A percentile compares a stretch with the other conserved stretches of the same genome.
Evolutionary conservation across 306 rosid species (phyloP).

Genomic region (Pyrus bretschneideri): DNA sequence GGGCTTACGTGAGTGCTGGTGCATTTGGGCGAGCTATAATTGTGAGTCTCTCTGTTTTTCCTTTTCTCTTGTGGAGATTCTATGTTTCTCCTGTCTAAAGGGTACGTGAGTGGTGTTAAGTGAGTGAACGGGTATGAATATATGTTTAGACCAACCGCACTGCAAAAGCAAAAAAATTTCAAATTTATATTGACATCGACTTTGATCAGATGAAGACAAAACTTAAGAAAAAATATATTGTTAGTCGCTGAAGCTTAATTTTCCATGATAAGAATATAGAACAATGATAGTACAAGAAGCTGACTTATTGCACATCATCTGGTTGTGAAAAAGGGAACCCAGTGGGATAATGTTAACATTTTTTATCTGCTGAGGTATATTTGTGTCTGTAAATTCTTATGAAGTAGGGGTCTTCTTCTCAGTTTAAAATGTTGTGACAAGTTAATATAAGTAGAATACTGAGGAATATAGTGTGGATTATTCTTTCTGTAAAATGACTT

Average conservation of each 20-base stretch:
- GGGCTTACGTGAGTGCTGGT: conserved; percentile 99
- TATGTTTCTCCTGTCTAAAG: background rate
- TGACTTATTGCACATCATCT: background rate
- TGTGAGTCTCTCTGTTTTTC: conserved; percentile 42
- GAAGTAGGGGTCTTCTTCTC: background rate
- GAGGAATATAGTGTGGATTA: background rate
- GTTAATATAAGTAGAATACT: background rate
- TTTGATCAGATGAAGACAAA: background rate
- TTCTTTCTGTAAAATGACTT: background rate
- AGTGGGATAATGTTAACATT: background rate
- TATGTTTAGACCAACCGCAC: too few relatives aligned
- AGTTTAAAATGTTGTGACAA: background rate
- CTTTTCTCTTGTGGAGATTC: background rate
- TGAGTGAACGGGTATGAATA: background rate
- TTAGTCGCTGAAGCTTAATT: background rate
- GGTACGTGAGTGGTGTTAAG: background rate
- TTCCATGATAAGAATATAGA: background rate
- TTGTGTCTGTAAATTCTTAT: background rate
- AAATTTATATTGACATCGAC: background rate
- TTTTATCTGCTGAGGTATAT: background rate
- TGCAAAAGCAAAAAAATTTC: background rate
- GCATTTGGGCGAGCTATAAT: conserved; percentile 97
- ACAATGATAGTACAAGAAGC: background rate
- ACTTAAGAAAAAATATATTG: background rate
- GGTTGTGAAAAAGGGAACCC: background rate